Conservation (phyloP, 2,329 filamentous ascomycete species). For the Aschersonia sp. region DNA sequence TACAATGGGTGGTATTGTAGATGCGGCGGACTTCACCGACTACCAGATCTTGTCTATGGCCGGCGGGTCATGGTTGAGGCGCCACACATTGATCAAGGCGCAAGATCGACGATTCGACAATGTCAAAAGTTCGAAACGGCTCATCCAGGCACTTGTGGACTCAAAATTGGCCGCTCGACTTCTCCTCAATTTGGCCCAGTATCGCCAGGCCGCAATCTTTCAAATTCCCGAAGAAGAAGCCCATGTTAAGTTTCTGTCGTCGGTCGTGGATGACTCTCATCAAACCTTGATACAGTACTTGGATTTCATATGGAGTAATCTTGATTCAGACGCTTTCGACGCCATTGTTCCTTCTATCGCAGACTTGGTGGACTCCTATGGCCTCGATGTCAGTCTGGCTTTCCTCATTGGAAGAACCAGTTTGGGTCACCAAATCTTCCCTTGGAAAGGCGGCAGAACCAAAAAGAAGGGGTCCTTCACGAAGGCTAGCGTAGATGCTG, state of each 20-base stretch:
- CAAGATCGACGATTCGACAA: slow-evolving; percentile 71
- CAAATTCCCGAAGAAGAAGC: slow-evolving; percentile 55
- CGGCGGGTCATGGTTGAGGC: slow-evolving; percentile 65
- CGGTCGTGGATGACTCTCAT: slow-evolving; percentile 81
- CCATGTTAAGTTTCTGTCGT: slow-evolving; percentile 78
- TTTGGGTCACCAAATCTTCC: slow-evolving; percentile 49
- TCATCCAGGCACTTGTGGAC: slow-evolving; percentile 67
- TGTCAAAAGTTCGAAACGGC: slow-evolving; percentile 57
- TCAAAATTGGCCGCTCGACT: slow-evolving; percentile 67
- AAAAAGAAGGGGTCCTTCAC: slow-evolving; percentile 14
- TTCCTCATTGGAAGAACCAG: slow-evolving; percentile 72
- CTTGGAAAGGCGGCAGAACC: slow-evolving; percentile 18
- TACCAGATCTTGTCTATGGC: slow-evolving; percentile 77
- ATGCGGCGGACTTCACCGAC: slow-evolving; percentile 78
- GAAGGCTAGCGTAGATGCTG: slow-evolving; percentile 24
- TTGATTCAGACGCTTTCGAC: slow-evolving; percentile 65
- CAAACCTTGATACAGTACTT: slow-evolving; percentile 76
- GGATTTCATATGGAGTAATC: slow-evolving; percentile 70
- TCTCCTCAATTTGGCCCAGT: slow-evolving; percentile 81
- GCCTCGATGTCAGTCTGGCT: slow-evolving; percentile 65
- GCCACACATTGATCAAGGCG: slow-evolving; percentile 65
- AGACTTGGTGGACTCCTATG: slow-evolving; percentile 61
- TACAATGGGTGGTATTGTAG: slow-evolving; percentile 86
- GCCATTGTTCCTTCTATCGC: slow-evolving; percentile 60
- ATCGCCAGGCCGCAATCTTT: slow-evolving; percentile 75